Base-by-base conservation (phyloP, 2,329 filamentous ascomycete species). In the Colletotrichum tabaci region DNA sequence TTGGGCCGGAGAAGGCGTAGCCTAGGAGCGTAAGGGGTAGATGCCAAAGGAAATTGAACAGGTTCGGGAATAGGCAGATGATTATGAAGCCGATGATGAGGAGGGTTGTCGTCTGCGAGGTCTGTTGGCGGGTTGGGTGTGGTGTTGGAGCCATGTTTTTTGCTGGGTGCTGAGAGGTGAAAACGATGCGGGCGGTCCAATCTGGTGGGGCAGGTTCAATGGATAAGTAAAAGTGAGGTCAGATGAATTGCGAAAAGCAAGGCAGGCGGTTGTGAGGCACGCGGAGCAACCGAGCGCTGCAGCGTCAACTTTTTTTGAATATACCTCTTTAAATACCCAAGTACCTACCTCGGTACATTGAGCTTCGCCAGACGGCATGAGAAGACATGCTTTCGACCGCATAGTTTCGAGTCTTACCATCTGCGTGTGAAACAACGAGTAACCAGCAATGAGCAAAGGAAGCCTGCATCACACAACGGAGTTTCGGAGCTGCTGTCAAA, bases 41-140 rank as follows among this genome's bases (percentile, higher is more conserved):
- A 1, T 84, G 84, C 82, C 84, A 87, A 72, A 89, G 72, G 74
- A 82, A 80, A 77, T 90, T 87, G 72, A 90, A 90, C 30, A 85
- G 70, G 0, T 79, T 77, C 0, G 89, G 88, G 75, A 90, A 90
- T 71, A 90, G 81, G 38, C 83, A 79, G 53, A 89, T 50, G 53
- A 89, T 46, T 16, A 89, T 77, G 46, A 90, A 81, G 13, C 89
- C 66, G n/a, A 85, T 63, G 63, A 87, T 75, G 10, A 90, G 80
- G 53, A 85, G 76, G 38, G 88, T 75, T 8, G 85, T 87, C 53
- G 81, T 84, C 73, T 77, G 79, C 74, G 76, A 81, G 71, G 77
- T 78, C 76, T 80, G 77, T 75, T 79, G 65, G 76, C 77, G 76
- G 77, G 73, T 70, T 75, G 73, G 68, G 75, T 67, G 75, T 76